A percentile compares a stretch with the other conserved stretches of the same genome.
phyloP scores from a whole-genome alignment of 495 filamentous ascomycete species.

The Letharia columbiana region DNA sequence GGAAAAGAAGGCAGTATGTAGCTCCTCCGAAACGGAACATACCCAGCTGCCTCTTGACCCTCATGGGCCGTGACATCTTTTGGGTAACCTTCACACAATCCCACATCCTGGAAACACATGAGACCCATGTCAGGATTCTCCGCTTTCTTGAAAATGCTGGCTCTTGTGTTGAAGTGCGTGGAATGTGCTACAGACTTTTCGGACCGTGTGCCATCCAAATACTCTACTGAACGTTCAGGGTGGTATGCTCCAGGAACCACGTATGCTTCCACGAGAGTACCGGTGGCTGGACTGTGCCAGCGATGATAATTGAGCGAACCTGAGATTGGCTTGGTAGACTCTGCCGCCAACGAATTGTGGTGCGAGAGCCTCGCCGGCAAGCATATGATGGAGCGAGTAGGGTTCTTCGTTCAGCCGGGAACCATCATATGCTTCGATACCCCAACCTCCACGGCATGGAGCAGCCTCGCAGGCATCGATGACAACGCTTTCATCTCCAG shows the following conservation, averaged over 20 bases:
- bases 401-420: conserved; percentile 64
- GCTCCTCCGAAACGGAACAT: conserved; percentile 62
- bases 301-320: conserved; percentile 58
- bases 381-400: conserved; percentile 56
- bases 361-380: conserved; percentile 43
- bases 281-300: conserved; percentile 59
- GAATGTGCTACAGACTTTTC: conserved; percentile 49
- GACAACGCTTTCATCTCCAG: no score
- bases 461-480: conserved; percentile 55
- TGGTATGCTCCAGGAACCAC: no score
- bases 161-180: conserved; percentile 48
- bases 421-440: conserved; percentile 33
- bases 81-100: conserved; percentile 63
- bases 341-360: conserved; percentile 50
- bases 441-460: conserved; percentile 25
- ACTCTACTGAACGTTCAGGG: conserved; percentile 24
- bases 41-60: conserved; percentile 52
- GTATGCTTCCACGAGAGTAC: conserved; percentile 35
- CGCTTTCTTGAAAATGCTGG: conserved; percentile 58
- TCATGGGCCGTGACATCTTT: conserved; percentile 56
- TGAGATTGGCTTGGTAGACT: conserved; percentile 60
- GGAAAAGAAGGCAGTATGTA: conserved; percentile 48
- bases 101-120: conserved; percentile 56
- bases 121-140: conserved; percentile 57
- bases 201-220: conserved; percentile 46